phyloP scores from a whole-genome alignment of 176 grass and related monocot genomes.

The Urochloa ruziziensis region DNA sequence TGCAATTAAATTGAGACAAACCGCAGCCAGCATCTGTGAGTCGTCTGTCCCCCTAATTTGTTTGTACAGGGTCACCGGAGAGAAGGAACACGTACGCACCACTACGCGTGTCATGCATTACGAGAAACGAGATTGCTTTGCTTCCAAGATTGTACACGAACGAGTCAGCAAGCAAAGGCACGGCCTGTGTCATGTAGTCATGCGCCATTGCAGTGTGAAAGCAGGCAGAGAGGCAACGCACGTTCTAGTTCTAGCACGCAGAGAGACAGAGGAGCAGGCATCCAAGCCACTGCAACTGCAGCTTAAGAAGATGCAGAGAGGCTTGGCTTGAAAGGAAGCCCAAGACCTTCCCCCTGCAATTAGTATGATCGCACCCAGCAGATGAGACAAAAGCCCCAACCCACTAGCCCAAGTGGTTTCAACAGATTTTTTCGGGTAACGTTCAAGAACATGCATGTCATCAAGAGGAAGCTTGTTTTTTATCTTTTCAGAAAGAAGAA shows the following conservation, averaged over 20 bases:
- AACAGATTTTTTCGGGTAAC: no score
- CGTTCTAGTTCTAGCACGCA: no score
- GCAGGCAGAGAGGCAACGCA: not conserved
- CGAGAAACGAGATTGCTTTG: not conserved
- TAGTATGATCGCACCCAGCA: not conserved
- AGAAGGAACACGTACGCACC: not conserved
- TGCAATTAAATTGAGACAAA: no score
- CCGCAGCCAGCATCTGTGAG: no score
- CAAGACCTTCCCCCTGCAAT: not conserved
- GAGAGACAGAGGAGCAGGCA: not conserved
- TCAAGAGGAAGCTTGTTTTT: no score
- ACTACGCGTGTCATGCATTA: not conserved
- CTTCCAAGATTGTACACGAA: slow-evolving; percentile 9
- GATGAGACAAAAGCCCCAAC: no score
- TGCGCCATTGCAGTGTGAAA: not conserved
- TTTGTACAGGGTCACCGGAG: not conserved
- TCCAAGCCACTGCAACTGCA: not conserved
- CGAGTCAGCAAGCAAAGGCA: slow-evolving; percentile 20
- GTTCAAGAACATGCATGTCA: no score
- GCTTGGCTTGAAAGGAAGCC: slow-evolving; percentile 35
- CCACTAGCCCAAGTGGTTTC: no score
- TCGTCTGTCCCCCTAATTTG: not conserved
- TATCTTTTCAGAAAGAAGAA: no score
- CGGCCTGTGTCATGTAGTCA: not conserved
- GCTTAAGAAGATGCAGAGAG: not conserved